phyloP scores from a whole-genome alignment of 1,284 basidiomycete genomes.

The Marasmius tenuissimus region DNA sequence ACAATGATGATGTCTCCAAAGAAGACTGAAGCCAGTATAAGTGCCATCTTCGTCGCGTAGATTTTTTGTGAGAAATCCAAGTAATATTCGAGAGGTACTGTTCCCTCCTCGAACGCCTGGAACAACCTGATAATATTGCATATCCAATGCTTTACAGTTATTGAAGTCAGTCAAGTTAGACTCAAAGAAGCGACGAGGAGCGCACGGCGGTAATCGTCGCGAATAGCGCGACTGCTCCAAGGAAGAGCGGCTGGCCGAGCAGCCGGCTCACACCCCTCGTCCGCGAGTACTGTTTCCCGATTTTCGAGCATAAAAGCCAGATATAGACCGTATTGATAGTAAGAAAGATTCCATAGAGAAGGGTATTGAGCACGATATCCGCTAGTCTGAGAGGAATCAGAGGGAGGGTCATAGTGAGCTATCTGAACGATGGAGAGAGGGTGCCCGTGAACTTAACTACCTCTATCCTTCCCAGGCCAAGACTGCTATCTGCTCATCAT shows the following conservation, averaged over 20 bases:
- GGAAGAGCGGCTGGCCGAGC: constrained; percentile 5
- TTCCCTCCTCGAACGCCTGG: constrained; percentile 5
- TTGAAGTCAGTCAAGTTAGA: not conserved
- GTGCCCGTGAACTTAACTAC: no score
- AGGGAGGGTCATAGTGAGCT: not conserved
- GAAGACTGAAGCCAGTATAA: constrained; percentile 4
- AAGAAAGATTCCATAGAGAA: constrained; percentile 4
- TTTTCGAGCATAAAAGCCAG: not conserved
- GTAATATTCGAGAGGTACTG: constrained; percentile 5
- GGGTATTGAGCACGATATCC: not conserved
- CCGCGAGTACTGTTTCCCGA: not conserved
- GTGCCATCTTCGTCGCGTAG: constrained; percentile 5
- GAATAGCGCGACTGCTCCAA: constrained; percentile 1
- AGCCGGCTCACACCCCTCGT: not conserved
- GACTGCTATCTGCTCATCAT: no score
- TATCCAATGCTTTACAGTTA: constrained; percentile 10
- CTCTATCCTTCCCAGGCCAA: no score
- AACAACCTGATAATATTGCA: constrained; percentile 7
- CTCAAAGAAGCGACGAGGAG: not conserved
- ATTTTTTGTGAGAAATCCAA: constrained; percentile 7
- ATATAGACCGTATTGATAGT: not conserved
- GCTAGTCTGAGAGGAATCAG: constrained; percentile 2
- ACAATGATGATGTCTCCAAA: constrained; percentile 11
- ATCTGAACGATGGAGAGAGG: no score
- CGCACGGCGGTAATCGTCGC: constrained; percentile 1